Base-by-base conservation (phyloP, 257 asterid genomes). In the Perilla frutescens region DNA sequence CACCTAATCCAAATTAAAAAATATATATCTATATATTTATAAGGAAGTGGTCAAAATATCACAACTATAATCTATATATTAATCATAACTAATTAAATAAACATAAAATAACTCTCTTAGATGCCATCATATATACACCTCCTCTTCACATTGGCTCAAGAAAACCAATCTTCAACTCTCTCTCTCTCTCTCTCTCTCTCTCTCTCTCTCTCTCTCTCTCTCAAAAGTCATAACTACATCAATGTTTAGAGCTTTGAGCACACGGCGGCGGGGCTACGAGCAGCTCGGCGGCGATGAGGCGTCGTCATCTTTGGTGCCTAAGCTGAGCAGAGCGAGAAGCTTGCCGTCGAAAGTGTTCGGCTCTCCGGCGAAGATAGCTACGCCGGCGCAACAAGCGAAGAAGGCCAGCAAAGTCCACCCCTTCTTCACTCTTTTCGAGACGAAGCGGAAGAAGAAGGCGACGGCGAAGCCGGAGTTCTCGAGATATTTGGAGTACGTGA, bases 401-500 rank as follows among this genome's bases (percentile, higher is more conserved):
- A 85, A 79, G 47, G 89, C 84, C 0, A 76, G 86, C 60, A 83
- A 81, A 68, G 72, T 84, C 50, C 90, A 88, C 11, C 94, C 94
- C 0, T 70, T 84, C 9, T 88, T 88, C n/a, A 81, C 81, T 9
- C 70, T 88, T 1, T 88, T 86, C 47, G 87, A 84, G n/a, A 81
- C 71, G 32, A 74, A 79, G 59, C 57, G 76, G 7, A 85, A 78
- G 72, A 85, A 81, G 90, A 89, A 86, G 76, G 83, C 81, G 1
- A 80, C 96, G 0, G 87, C 94, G 1, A 90, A 80, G 56, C 96
- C 98, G 0, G 96, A 90, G 62, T 87, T 92, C 79, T 87, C 92
- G 0, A 90, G 96, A 71, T 92, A 92, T 67, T 29, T 90, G 73
- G 85, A 90, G 79, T 92, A 92, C 71, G 63, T 92, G 36, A 88